Evolutionary conservation across 306 rosid genomes (phyloP), one percentile per base, ranked within the genome.

Genomic region (Medicago arabica): DNA sequence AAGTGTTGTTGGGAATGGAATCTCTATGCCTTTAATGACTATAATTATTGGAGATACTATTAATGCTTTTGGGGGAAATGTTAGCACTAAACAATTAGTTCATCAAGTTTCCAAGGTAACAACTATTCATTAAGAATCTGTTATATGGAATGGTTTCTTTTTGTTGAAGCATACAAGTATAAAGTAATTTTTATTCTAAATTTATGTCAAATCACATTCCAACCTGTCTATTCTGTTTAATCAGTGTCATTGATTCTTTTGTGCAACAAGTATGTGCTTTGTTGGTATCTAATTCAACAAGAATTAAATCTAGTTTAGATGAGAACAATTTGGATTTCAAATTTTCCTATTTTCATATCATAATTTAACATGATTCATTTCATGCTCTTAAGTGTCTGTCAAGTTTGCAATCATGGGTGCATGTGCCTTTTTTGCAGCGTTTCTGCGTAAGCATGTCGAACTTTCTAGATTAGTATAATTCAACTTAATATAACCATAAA

Each of bases 1-100:
- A 11, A 72, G 87, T 63, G 95, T 91, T 43, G 19, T 83, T 34
- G 93, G 84, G 18, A 86, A 83, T 21, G 98, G 98, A 41, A 0
- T 87, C 44, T 66, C 83, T 40, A 11, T 71, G 25, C 97, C 97
- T 9, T 69, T 90, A 31, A 85, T 87, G 95, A 75, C 87, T 5
- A 14, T 90, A 38, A 21, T 87, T 58, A 78, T 89, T 46, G 98
- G 96, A 74, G 83, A 83, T 70, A 11, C 80, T 36, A 50, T 88
- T 75, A 75, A 93, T 71, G 86, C 93, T 54, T 92, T 92, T 23
- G 97, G 96, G 55, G 58, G 9, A 67, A 78, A 77, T 60, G 81
- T 4, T 38, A 76, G 43, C 61, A 82, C 55, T 34, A 60, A 72
- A 18, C 79, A 88, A 18, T 46, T 88, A 17, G 87, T 85, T 85